Base-by-base conservation (phyloP, 1,284 basidiomycete genomes). In the Moesziomyces globuligerus region DNA sequence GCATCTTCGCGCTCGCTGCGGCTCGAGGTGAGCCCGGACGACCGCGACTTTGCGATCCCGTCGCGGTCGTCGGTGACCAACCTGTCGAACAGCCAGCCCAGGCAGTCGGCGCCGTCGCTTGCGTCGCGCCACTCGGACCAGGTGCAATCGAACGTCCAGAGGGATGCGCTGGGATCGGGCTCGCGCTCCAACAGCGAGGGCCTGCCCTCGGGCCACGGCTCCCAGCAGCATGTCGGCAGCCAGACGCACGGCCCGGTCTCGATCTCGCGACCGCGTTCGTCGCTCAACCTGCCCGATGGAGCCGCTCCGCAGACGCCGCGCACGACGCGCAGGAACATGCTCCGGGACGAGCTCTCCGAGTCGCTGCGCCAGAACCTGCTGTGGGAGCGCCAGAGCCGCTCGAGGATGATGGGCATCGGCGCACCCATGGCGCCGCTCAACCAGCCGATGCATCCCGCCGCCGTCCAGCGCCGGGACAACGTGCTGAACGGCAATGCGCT, bases 301-400 rank as follows among this genome's bases (percentile, higher is more conserved):
- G 86, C 88, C 0, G 85, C 87, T 25, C 90, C 92, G 0, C 90
- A 90, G 72, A 91, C 92, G 1, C 93, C 93, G 1, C 87, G 90
- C 26, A 92, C 93, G 34, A 93, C 91, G 17, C 87, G 92, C 5
- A 86, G 90, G 45, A 87, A 88, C 75, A 94, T 94, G 91, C 85
- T 94, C 47, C 86, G 88, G 56, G 90, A 89, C 21, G 93, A 95
- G 83, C 85, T 95, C 78, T 90, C 90, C 43, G 93, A 94, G 84
- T 90, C 89, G 64, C 83, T 95, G 60, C 86, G 93, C 20, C 85
- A 90, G 46, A 91, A 94, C 75, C 79, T 95, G 70, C 83, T 94
- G 6, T 93, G 92, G 92, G 91, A 93, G 79, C 87, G 92, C 10
- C 80, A 83, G 53, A 80, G 70, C 32, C 68, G 80, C 11, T 72